Evolutionary conservation across 148 eudicot species (phyloP).

Genomic region (Diospyros lotus): DNA sequence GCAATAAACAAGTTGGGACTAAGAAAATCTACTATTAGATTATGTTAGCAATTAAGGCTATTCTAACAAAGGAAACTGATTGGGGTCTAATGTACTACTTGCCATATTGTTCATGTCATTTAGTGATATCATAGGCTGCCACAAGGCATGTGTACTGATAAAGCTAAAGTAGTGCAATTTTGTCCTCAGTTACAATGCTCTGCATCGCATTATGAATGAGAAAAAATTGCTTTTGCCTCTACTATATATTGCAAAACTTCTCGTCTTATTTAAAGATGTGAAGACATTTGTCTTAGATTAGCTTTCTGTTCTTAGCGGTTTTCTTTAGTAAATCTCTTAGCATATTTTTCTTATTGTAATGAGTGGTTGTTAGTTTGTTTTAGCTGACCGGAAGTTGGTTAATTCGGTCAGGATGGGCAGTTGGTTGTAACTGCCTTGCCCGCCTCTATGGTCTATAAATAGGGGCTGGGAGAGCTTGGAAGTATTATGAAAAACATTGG

Average conservation of each 20-base stretch:
- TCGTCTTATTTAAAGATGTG: not conserved
- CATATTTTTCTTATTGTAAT: too few species aligned
- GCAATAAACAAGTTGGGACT: not conserved
- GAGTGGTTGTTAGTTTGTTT: too few species aligned
- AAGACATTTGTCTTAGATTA: too few species aligned
- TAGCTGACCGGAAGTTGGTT: too few species aligned
- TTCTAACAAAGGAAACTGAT: not conserved
- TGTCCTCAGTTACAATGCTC: not conserved
- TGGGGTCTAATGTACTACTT: not conserved
- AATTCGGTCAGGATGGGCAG: too few species aligned
- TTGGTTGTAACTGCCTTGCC: too few species aligned
- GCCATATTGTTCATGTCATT: not conserved
- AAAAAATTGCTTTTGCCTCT: not conserved
- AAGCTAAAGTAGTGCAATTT: not conserved
- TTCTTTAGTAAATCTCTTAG: too few species aligned
- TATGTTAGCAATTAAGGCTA: not conserved
- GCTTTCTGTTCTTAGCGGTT: too few species aligned
- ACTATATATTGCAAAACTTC: not conserved
- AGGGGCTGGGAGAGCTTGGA: too few species aligned
- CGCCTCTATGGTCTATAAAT: too few species aligned
- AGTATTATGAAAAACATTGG: too few species aligned
- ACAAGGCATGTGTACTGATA: not conserved
- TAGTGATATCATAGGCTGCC: not conserved
- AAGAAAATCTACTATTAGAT: not conserved
- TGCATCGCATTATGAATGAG: not conserved